Evolutionary conservation across 805 yeast species (phyloP).

Genomic region (Saturnispora sanitii): DNA sequence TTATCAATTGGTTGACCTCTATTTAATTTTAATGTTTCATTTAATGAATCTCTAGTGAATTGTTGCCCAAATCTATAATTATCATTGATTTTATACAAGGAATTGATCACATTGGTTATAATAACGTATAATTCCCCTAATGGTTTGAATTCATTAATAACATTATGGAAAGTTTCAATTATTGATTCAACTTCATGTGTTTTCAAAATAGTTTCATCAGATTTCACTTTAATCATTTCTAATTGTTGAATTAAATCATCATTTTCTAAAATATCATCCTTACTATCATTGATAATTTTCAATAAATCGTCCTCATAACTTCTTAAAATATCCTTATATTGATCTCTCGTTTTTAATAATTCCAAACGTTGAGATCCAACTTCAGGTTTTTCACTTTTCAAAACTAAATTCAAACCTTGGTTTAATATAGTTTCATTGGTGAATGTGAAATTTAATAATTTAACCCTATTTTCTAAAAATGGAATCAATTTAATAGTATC

Average conservation of each 20-base stretch:
- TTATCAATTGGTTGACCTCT: constrained; percentile 20
- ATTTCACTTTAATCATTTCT: constrained; percentile 56
- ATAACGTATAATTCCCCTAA: constrained; percentile 47
- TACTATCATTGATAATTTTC: constrained; percentile 43
- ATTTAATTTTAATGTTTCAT: background rate
- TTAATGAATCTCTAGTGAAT: background rate
- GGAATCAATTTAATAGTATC: constrained; percentile 37
- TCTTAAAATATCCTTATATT: constrained; percentile 44
- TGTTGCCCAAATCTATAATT: constrained; percentile 34
- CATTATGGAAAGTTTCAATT: constrained; percentile 42
- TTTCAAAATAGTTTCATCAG: constrained; percentile 42
- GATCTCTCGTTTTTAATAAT: constrained; percentile 46
- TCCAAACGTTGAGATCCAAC: constrained; percentile 48
- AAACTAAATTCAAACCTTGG: constrained; percentile 47
- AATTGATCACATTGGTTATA: constrained; percentile 39
- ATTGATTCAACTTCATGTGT: constrained; percentile 45
- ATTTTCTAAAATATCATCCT: constrained; percentile 60
- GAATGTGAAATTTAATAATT: constrained; percentile 61
- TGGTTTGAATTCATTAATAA: constrained; percentile 38
- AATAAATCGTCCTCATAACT: constrained; percentile 51
- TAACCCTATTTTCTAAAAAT: constrained; percentile 52
- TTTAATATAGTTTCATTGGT: constrained; percentile 57
- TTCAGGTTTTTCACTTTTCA: constrained; percentile 54
- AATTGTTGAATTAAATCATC: constrained; percentile 48
- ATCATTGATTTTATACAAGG: constrained; percentile 31